phyloP scores from a whole-genome alignment of 2,329 filamentous ascomycete genomes.

The Didymella glomerata region DNA sequence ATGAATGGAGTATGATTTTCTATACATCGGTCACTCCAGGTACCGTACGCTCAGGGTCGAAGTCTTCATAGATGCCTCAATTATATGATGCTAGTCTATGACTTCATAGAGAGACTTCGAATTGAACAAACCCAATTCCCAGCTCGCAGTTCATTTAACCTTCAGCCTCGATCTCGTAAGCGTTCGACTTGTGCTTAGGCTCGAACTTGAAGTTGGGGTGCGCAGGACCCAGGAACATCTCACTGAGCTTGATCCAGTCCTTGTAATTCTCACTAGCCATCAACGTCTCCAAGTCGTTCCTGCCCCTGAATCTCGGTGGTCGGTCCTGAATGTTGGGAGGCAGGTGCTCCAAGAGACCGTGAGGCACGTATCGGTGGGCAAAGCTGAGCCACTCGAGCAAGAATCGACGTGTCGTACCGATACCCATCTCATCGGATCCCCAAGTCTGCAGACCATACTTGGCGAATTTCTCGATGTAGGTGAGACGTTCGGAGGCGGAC shows the following conservation, averaged over 20 bases:
- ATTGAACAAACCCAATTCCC: too few relatives aligned
- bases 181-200: constrained; percentile 97
- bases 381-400: constrained; percentile 97
- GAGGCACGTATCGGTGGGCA: constrained; percentile 86
- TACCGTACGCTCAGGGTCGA: not conserved
- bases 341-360: constrained; percentile 86
- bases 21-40: not conserved
- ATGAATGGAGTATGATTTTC: not conserved
- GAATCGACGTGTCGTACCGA: constrained; percentile 90
- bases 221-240: constrained; percentile 95
- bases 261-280: constrained; percentile 89
- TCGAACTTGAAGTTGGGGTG: constrained; percentile 92
- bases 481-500: constrained; percentile 83
- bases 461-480: constrained; percentile 87
- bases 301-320: constrained; percentile 81
- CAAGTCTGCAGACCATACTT: constrained; percentile 91
- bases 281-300: constrained; percentile 93
- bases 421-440: constrained; percentile 93
- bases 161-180: constrained; percentile 76
- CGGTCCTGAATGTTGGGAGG: constrained; percentile 90
- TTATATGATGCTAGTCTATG: not conserved
- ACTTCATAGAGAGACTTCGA: not conserved
- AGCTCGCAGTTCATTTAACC: constrained; percentile 28
- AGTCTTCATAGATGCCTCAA: not conserved
- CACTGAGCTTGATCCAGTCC: constrained; percentile 99